Base-by-base conservation (phyloP, 495 filamentous ascomycete genomes). In the Poronia punctata region DNA sequence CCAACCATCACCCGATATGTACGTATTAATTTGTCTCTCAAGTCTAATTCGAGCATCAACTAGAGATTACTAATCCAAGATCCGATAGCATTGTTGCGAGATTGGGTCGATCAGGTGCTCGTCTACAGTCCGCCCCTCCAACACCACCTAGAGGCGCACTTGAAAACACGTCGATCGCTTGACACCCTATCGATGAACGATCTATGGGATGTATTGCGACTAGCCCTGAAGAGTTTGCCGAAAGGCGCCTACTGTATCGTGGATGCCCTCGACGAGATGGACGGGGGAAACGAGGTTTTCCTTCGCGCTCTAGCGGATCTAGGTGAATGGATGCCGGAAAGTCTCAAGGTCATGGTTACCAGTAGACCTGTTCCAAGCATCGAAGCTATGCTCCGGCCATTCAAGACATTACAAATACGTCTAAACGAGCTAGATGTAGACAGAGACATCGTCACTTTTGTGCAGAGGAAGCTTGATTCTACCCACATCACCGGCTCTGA, bases 201-300 rank as follows among this genome's bases (percentile, higher is more conserved):
- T 9, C 23, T 59, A 2, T 59, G 56, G 52, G 31, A 7, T 11
- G 35, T 53, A 21, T 35, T 61, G 16, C 24, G 54, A 40, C 29
- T 42, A 8, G 65, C 59, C 0, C 26, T 68, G 7, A 20, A 39
- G 10, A 26, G 36, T 19, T 23, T 69, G n/a, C 44, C 53, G 15
- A 59, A 37, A 9, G n/a, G 54, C 30, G 65, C 60, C 4, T 73
- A 69, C 39, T 65, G 59, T 35, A 56, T 76, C 22, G 60, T 53
- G 0, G 73, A 76, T 46, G 73, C 70, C 7, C 53, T 74, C 15
- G 73, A 75, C 7, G 52, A 60, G 43, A 59, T 53, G 52, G 59
- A 66, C 43, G 32, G 42, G 17, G 65, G 60, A 14, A 57, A 64
- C 41, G 56, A 66, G 24, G 44, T 44, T 1, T 70, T 70, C 27